These are phyloP conservation scores for Acanthamoeba triangularis DNA, from an alignment of 208 protist species.

Conservation along the genomic window DNA sequence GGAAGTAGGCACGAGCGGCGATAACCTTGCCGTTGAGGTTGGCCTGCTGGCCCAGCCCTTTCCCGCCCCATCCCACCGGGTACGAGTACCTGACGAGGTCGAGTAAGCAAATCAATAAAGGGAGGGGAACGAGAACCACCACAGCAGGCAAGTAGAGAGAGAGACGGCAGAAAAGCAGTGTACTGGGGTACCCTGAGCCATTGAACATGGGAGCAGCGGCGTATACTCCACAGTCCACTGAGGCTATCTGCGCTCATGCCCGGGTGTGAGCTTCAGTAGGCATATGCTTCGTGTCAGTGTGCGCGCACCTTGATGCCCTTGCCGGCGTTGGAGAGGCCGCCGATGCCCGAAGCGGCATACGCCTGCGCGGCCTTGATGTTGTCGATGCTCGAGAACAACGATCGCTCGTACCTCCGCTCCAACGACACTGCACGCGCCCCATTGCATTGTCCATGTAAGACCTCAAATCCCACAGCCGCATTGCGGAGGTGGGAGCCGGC, in stretches of 20 bases:
- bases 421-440: not conserved
- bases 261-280: not conserved
- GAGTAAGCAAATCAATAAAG: no score
- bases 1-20: not conserved
- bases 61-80: not conserved
- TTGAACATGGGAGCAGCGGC: not conserved
- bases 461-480: no score
- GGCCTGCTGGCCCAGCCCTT: not conserved
- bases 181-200: not conserved
- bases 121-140: no score
- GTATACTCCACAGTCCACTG: not conserved
- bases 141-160: no score
- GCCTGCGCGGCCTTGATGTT: not conserved
- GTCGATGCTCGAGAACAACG: not conserved
- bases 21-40: slow-evolving; percentile 27
- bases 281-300: not conserved
- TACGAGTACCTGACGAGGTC: slow-evolving; percentile 9
- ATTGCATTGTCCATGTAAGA: no score
- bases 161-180: no score
- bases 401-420: not conserved
- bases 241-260: not conserved
- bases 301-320: not conserved
- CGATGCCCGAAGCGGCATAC: not conserved
- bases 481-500: not conserved
- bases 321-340: not conserved